Conservation (phyloP, 371 early-diverging fungal species). For the Dichotomocladium elegans region DNA sequence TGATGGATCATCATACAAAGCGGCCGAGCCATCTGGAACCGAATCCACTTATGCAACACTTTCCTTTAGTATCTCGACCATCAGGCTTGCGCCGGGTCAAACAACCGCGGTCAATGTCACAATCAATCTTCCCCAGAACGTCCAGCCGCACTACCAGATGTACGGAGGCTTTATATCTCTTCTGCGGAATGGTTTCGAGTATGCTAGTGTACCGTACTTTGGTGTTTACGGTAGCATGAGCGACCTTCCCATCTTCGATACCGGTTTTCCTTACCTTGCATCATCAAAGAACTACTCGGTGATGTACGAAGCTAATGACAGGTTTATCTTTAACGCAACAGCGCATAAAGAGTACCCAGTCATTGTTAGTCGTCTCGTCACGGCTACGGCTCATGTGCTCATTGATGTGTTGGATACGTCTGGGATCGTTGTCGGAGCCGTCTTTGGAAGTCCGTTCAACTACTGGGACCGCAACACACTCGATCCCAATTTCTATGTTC, state of each 20-base stretch:
- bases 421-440: not conserved
- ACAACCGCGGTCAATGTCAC: constrained; percentile 30
- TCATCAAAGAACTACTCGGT: not conserved
- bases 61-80: constrained; percentile 16
- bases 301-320: constrained; percentile 8
- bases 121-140: constrained; percentile 27
- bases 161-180: constrained; percentile 40
- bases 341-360: constrained; percentile 2
- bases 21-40: constrained; percentile 16
- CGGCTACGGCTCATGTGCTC: constrained; percentile 7
- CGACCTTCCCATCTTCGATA: constrained; percentile 37
- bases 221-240: constrained; percentile 50
- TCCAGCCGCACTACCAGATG: constrained; percentile 22
- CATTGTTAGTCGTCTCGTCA: constrained; percentile 18
- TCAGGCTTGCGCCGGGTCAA: constrained; percentile 34
- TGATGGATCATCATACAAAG: constrained; percentile 11
- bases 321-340: constrained; percentile 9
- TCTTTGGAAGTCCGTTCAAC: constrained; percentile 12
- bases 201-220: constrained; percentile 51
- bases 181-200: not conserved
- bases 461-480: constrained; percentile 22
- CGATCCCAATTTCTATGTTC: not conserved
- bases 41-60: constrained; percentile 27
- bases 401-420: constrained; percentile 7
- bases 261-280: constrained; percentile 27